Evolutionary conservation across 2,329 filamentous ascomycete species (phyloP).

Genomic region (Harringtonia aguacate): DNA sequence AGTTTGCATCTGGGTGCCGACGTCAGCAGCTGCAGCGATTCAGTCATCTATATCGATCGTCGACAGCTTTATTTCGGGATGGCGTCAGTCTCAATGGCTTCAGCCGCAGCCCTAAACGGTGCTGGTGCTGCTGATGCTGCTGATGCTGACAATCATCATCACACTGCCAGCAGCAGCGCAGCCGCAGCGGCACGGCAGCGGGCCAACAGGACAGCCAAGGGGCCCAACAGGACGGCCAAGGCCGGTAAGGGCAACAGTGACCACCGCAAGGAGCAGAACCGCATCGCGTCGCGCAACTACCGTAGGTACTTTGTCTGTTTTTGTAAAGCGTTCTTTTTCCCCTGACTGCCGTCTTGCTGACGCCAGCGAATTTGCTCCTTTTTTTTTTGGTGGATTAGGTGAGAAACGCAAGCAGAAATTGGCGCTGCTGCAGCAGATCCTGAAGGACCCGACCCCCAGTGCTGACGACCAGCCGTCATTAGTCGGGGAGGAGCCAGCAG

Average conservation of each 20-base stretch:
- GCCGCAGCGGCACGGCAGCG: too few species aligned
- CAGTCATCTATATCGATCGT: too few species aligned
- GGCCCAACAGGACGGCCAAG: neutral
- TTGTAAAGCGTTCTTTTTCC: neutral
- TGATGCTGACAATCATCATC: too few species aligned
- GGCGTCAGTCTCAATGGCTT: too few species aligned
- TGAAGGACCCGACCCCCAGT: conserved; percentile 14
- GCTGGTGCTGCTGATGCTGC: too few species aligned
- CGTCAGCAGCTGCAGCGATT: too few species aligned
- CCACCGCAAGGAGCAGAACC: conserved; percentile 16
- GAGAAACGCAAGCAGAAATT: conserved; percentile 33
- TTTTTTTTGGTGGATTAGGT: conserved; percentile 16
- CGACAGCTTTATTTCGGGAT: too few species aligned
- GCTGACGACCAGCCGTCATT: neutral
- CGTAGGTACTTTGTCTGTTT: conserved; percentile 7
- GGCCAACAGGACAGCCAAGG: too few species aligned
- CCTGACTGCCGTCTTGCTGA: conserved; percentile 5
- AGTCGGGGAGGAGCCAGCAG: too few species aligned
- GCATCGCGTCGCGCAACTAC: conserved; percentile 15
- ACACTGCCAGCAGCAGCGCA: too few species aligned
- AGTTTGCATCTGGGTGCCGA: too few species aligned
- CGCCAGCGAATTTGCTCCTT: conserved; percentile 2
- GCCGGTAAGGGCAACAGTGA: conserved; percentile 11
- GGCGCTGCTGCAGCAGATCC: conserved; percentile 26
- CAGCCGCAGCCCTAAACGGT: too few species aligned